phyloP scores from a whole-genome alignment of 805 yeast species.

The Candida coquimbonensis region DNA sequence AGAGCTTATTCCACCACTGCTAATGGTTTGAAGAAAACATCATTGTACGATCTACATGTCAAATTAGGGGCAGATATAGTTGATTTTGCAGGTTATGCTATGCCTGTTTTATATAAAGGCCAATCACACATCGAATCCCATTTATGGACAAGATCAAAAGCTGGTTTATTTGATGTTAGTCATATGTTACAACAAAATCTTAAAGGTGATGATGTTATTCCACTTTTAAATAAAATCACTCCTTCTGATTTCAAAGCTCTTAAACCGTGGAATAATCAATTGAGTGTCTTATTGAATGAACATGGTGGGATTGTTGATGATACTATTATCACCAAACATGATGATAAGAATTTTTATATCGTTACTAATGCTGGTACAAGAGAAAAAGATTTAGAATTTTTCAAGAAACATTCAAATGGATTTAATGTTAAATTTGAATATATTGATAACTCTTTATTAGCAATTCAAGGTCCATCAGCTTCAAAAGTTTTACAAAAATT shows the following conservation, averaged over 20 bases:
- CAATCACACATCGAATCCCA: slow-evolving; percentile 91
- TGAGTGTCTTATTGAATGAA: slow-evolving; percentile 68
- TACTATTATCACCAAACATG: slow-evolving; percentile 80
- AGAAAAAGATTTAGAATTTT: slow-evolving; percentile 66
- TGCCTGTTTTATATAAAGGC: slow-evolving; percentile 87
- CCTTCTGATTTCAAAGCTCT: slow-evolving; percentile 74
- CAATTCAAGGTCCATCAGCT: slow-evolving; percentile 90
- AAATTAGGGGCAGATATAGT: slow-evolving; percentile 84
- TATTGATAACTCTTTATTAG: slow-evolving; percentile 72
- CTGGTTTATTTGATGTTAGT: slow-evolving; percentile 93
- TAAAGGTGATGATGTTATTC: slow-evolving; percentile 58
- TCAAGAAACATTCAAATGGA: slow-evolving; percentile 42
- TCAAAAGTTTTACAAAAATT: slow-evolving; percentile 57
- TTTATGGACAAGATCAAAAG: slow-evolving; percentile 82
- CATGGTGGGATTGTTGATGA: slow-evolving; percentile 90
- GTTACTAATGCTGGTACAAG: slow-evolving; percentile 97
- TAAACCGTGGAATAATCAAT: slow-evolving; percentile 53
- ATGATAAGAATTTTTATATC: slow-evolving; percentile 59
- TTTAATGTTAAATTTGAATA: slow-evolving; percentile 32
- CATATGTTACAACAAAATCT: slow-evolving; percentile 93
- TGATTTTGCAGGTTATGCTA: slow-evolving; percentile 91
- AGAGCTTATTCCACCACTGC: slow-evolving; percentile 22
- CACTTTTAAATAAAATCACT: slow-evolving; percentile 72
- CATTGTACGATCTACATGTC: slow-evolving; percentile 74
- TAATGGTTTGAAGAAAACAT: slow-evolving; percentile 42